These are phyloP conservation scores for Cutaneotrichosporon cavernicola DNA, from an alignment of 1,284 basidiomycete genomes.

Conservation along the genomic window DNA sequence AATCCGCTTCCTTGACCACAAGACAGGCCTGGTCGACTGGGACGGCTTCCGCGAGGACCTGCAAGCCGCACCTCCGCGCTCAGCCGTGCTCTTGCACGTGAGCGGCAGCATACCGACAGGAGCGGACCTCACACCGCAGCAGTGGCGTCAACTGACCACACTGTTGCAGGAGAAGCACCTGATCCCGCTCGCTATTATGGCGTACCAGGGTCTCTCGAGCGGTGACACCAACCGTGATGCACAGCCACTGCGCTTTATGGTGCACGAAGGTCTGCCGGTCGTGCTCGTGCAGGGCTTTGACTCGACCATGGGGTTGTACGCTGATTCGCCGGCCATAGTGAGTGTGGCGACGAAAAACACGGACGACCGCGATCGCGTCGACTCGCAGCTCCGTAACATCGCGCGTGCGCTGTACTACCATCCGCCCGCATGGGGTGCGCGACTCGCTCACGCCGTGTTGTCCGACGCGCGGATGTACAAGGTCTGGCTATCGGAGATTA, in stretches of 20 bases:
- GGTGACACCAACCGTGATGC: constrained; percentile 50
- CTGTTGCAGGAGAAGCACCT: constrained; percentile 44
- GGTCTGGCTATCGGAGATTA: constrained; percentile 83
- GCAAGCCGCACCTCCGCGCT: constrained; percentile 60
- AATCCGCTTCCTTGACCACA: constrained; percentile 75
- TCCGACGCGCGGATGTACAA: constrained; percentile 43
- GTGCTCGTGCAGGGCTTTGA: constrained; percentile 52
- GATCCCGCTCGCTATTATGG: constrained; percentile 49
- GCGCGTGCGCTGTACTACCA: constrained; percentile 46
- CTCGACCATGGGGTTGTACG: constrained; percentile 51
- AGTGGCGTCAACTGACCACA: constrained; percentile 72
- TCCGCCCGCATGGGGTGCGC: constrained; percentile 50
- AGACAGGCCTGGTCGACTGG: constrained; percentile 85
- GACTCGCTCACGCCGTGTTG: constrained; percentile 47
- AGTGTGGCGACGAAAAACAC: constrained; percentile 43
- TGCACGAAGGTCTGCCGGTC: constrained; percentile 49
- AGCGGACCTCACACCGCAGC: constrained; percentile 83
- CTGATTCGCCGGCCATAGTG: constrained; percentile 48
- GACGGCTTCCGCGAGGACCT: constrained; percentile 68
- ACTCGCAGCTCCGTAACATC: constrained; percentile 45
- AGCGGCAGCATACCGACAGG: constrained; percentile 97
- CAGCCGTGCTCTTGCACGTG: constrained; percentile 85
- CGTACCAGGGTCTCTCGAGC: constrained; percentile 49
- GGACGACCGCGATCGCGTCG: constrained; percentile 42
- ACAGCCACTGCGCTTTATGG: constrained; percentile 50